Evolutionary conservation across 805 yeast genomes (phyloP).

Genomic region (Wickerhamiella lipophila): DNA sequence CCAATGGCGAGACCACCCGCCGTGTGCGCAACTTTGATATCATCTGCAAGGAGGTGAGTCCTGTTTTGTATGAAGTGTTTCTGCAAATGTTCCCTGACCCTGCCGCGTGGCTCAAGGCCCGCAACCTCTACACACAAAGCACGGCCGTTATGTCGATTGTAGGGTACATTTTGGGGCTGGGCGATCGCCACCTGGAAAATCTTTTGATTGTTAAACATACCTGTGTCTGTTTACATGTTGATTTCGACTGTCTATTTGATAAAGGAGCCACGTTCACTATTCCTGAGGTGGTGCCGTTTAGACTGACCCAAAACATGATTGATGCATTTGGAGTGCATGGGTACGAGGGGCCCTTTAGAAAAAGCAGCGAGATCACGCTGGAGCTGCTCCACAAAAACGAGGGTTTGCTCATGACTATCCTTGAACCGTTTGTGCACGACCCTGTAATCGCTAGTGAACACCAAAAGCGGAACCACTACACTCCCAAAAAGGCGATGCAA

Average conservation of each 20-base stretch:
- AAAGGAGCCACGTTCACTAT: conserved; percentile 50
- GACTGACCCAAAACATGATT: conserved; percentile 75
- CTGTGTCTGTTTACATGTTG: conserved; percentile 84
- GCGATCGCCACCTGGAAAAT: conserved; percentile 94
- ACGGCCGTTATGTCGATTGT: conserved; percentile 96
- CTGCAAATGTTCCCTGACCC: conserved; percentile 84
- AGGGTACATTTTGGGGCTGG: conserved; percentile 85
- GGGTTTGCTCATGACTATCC: conserved; percentile 70
- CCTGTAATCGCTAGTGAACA: conserved; percentile 66
- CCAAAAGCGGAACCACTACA: conserved; percentile 31
- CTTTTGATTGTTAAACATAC: conserved; percentile 56
- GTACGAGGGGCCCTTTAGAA: conserved; percentile 80
- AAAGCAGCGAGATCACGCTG: conserved; percentile 74
- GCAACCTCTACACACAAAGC: conserved; percentile 63
- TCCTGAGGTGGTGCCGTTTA: conserved; percentile 91
- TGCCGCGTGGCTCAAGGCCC: conserved; percentile 66
- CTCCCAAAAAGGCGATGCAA: conserved; percentile 42
- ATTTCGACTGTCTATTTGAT: conserved; percentile 91
- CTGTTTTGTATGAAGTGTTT: conserved; percentile 74
- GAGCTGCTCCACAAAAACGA: conserved; percentile 63
- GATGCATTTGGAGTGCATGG: conserved; percentile 79
- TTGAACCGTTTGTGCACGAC: conserved; percentile 87
- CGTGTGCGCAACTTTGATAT: conserved; percentile 31
- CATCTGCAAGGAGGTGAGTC: conserved; percentile 28
- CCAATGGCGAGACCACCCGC: conserved; percentile 23